Evolutionary conservation across 768 basidiomycete species (phyloP).

Genomic region (Paxillus rubicundulus): DNA sequence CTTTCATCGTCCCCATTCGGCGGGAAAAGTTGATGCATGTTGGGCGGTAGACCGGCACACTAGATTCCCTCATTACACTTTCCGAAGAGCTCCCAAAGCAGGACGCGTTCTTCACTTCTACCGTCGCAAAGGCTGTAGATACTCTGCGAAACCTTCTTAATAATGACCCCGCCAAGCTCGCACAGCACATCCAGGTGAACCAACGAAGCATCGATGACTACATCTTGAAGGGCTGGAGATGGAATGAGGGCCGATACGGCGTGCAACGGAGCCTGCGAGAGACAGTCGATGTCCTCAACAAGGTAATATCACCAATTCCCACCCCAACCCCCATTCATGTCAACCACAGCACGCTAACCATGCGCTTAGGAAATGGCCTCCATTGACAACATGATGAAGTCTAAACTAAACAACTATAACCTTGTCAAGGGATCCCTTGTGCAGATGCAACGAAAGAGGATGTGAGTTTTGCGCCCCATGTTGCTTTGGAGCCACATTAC

Average conservation of each 20-base stretch:
- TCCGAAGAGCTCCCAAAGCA: slow-evolving; percentile 94
- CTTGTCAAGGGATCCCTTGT: slow-evolving; percentile 89
- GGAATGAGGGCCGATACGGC: slow-evolving; percentile 93
- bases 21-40: slow-evolving; percentile 5
- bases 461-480: slow-evolving; percentile 45
- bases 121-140: slow-evolving; percentile 91
- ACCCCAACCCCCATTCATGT: slow-evolving; percentile 18
- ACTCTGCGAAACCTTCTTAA: slow-evolving; percentile 87
- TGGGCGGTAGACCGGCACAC: slow-evolving; percentile 77
- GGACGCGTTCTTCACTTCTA: slow-evolving; percentile 81
- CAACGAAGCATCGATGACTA: slow-evolving; percentile 79
- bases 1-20: neutral
- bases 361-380: slow-evolving; percentile 76
- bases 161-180: slow-evolving; percentile 75
- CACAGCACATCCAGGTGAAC: slow-evolving; percentile 76
- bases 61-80: slow-evolving; percentile 82
- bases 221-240: slow-evolving; percentile 78
- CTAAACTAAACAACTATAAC: slow-evolving; percentile 89
- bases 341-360: slow-evolving; percentile 21
- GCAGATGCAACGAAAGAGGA: slow-evolving; percentile 92
- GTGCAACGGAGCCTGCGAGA: slow-evolving; percentile 79
- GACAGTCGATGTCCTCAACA: slow-evolving; percentile 79
- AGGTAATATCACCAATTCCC: slow-evolving; percentile 47
- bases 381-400: slow-evolving; percentile 92
- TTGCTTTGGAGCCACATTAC: slow-evolving; percentile 3